phyloP scores from a whole-genome alignment of 2,329 filamentous ascomycete species.

The Phoma sp. region DNA sequence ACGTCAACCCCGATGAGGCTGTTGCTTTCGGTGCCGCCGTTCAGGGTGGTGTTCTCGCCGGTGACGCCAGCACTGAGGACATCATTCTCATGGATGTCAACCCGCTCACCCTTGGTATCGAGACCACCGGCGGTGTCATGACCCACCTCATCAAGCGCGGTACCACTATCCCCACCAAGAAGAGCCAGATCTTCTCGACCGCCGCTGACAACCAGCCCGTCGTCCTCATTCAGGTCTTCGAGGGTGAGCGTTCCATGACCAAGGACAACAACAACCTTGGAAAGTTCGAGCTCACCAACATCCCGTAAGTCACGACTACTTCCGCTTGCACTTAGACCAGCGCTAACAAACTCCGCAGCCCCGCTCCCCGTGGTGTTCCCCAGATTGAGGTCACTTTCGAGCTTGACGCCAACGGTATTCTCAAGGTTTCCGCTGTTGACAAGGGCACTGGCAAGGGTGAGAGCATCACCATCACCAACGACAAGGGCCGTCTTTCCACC shows the following conservation, averaged over 20 bases:
- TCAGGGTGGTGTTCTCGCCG: constrained; percentile 93
- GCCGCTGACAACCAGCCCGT: constrained; percentile 96
- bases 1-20: constrained; percentile 99
- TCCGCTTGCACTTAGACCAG: background rate
- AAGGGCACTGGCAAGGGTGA: constrained; percentile 98
- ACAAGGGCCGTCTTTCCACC: constrained; percentile 95
- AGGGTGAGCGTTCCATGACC: constrained; percentile 92
- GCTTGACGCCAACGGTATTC: constrained; percentile 97
- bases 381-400: constrained; percentile 99
- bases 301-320: constrained; percentile 62
- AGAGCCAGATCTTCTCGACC: constrained; percentile 97
- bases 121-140: constrained; percentile 98
- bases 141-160: constrained; percentile 95
- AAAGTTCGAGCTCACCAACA: constrained; percentile 97
- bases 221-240: constrained; percentile 93
- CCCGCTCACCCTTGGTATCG: constrained; percentile 94
- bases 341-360: constrained; percentile 47
- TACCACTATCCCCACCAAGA: constrained; percentile 93
- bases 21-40: constrained; percentile 97
- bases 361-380: constrained; percentile 92
- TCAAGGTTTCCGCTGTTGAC: constrained; percentile 94
- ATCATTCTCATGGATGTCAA: constrained; percentile 97
- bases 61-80: constrained; percentile 80
- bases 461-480: constrained; percentile 98
- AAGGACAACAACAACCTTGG: constrained; percentile 95